Conservation (phyloP, 2,329 filamentous ascomycete genomes). For the Cladosporium phlei region DNA sequence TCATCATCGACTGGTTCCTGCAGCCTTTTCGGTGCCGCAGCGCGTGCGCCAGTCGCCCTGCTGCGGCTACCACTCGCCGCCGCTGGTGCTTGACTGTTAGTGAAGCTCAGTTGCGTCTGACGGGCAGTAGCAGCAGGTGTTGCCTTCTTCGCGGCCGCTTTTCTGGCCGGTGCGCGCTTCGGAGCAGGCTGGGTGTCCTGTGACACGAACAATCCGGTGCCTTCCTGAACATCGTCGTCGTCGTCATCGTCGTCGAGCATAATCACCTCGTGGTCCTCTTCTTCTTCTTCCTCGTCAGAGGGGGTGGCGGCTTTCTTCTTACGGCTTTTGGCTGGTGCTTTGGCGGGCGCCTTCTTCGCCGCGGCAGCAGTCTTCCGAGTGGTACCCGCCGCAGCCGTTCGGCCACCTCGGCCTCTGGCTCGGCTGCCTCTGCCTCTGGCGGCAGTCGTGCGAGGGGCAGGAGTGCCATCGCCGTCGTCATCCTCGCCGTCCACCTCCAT, state of each 20-base stretch:
- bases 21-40: constrained; percentile 23
- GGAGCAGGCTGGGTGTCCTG: constrained; percentile 22
- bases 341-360: constrained; percentile 34
- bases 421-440: constrained; percentile 46
- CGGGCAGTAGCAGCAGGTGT: constrained; percentile 19
- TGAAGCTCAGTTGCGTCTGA: constrained; percentile 41
- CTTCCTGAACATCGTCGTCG: constrained; percentile 43
- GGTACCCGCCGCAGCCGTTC: constrained; percentile 40
- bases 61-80: background rate
- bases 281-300: constrained; percentile 41
- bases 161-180: constrained; percentile 21
- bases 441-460: constrained; percentile 35
- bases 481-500: constrained; percentile 41
- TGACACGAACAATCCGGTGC: constrained; percentile 40
- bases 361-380: constrained; percentile 35
- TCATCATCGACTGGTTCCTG: constrained; percentile 40
- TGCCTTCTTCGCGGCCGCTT: constrained; percentile 14
- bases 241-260: constrained; percentile 40
- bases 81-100: constrained; percentile 30
- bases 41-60: background rate
- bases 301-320: constrained; percentile 38
- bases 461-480: constrained; percentile 21
- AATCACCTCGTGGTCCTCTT: constrained; percentile 40
- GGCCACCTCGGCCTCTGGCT: constrained; percentile 36
- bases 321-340: constrained; percentile 19